Conservation (phyloP, 352 stramenopile species). For the Phytophthora hibernalis region DNA sequence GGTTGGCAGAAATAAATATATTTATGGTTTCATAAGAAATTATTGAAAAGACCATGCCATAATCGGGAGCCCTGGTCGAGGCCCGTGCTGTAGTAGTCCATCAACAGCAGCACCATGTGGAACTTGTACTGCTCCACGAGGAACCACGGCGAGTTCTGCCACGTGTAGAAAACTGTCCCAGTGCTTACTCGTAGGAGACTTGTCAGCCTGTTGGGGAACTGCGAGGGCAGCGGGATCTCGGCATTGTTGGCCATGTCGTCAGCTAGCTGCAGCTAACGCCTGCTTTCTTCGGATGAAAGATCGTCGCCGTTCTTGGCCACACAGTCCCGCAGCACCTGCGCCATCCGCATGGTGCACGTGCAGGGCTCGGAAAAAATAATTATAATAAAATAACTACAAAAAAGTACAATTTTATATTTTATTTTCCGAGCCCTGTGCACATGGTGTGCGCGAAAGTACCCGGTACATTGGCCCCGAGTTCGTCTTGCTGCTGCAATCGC, state of each 20-base stretch:
- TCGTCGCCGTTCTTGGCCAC: conserved; percentile 46
- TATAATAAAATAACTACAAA: no score
- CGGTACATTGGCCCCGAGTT: conserved; percentile 38
- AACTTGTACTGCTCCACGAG: conserved; percentile 80
- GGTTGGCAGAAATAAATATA: no score
- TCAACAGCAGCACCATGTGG: conserved; percentile 64
- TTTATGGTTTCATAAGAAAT: no score
- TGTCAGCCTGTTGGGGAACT: conserved; percentile 32
- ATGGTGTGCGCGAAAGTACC: conserved; percentile 60
- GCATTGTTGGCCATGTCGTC: conserved; percentile 46
- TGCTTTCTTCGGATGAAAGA: conserved; percentile 36
- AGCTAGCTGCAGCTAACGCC: conserved; percentile 44
- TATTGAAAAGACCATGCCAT: no score
- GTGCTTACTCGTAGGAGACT: conserved; percentile 51
- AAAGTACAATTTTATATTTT: no score
- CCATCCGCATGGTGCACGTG: conserved; percentile 59
- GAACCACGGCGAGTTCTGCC: conserved; percentile 82
- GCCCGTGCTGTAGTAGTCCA: conserved; percentile 64
- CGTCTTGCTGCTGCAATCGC: conserved; percentile 38
- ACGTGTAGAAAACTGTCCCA: conserved; percentile 68
- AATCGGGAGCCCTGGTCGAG: no score
- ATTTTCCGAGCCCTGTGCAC: no score
- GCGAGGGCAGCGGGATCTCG: conserved; percentile 46
- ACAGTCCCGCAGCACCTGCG: conserved; percentile 60
- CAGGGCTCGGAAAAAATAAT: no score